Conservation (phyloP, 768 basidiomycete species). For the Russula sp. region DNA sequence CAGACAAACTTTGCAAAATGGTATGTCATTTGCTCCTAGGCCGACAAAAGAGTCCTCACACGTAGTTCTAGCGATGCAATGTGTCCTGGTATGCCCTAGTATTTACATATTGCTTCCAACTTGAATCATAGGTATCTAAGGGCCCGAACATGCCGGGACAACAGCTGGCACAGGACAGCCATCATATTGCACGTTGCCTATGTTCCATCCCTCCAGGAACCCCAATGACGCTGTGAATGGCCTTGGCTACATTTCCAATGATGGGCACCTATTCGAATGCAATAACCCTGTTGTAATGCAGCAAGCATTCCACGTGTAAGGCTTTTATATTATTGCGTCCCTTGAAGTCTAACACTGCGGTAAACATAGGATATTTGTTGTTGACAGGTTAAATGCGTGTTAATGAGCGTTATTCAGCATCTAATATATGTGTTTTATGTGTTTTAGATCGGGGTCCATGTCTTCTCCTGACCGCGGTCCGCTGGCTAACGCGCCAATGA, state of each 20-base stretch:
- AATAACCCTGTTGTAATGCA: constrained; percentile 52
- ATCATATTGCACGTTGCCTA: constrained; percentile 53
- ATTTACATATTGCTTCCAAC: background rate
- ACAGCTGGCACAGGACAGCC: constrained; percentile 40
- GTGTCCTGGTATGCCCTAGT: constrained; percentile 43
- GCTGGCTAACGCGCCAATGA: constrained; percentile 43
- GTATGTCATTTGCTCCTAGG: constrained; percentile 35
- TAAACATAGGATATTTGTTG: constrained; percentile 45
- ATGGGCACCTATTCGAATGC: constrained; percentile 56
- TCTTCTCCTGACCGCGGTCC: constrained; percentile 41
- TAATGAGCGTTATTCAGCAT: background rate
- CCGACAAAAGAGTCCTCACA: constrained; percentile 5
- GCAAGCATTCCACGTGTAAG: constrained; percentile 61
- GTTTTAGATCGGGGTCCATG: constrained; percentile 55
- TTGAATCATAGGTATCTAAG: constrained; percentile 34
- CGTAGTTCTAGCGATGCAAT: constrained; percentile 43
- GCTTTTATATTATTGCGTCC: background rate
- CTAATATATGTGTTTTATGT: constrained; percentile 10
- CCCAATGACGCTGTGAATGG: constrained; percentile 36
- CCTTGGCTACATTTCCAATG: constrained; percentile 50
- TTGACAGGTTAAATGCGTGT: constrained; percentile 46
- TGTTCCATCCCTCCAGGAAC: constrained; percentile 47
- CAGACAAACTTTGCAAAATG: constrained; percentile 53
- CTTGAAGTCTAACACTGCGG: background rate
- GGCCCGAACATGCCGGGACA: constrained; percentile 47